Conservation (phyloP, 257 asterid species). For the Nicotiana tomentosiformis region DNA sequence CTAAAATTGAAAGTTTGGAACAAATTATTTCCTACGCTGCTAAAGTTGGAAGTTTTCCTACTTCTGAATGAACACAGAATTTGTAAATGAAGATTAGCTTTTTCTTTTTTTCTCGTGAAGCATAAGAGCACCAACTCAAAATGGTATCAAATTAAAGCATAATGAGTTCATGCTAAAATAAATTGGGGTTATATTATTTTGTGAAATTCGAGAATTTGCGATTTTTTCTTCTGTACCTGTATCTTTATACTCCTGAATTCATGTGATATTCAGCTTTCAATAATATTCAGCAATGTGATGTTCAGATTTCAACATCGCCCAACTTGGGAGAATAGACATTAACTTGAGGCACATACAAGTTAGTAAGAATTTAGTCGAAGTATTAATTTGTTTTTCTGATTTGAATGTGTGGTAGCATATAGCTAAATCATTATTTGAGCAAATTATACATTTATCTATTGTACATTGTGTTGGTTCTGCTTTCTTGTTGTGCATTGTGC, state of each 20-base stretch:
- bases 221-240: neutral
- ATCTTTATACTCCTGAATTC: neutral
- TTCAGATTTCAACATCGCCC: too few species aligned
- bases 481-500: too few species aligned
- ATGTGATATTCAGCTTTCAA: neutral
- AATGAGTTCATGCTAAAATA: neutral
- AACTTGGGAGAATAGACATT: neutral
- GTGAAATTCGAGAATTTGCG: neutral
- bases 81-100: too few species aligned
- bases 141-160: too few species aligned
- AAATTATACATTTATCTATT: neutral
- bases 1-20: neutral
- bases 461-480: neutral
- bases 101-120: too few species aligned
- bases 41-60: neutral
- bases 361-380: neutral
- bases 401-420: neutral
- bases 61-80: neutral
- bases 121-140: neutral
- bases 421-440: neutral
- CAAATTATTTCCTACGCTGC: neutral
- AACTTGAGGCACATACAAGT: neutral
- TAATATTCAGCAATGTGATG: neutral
- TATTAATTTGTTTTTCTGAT: too few species aligned
- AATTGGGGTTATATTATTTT: neutral